Conservation (phyloP, 371 early-diverging fungal species). For the Mucor circinelloides region DNA sequence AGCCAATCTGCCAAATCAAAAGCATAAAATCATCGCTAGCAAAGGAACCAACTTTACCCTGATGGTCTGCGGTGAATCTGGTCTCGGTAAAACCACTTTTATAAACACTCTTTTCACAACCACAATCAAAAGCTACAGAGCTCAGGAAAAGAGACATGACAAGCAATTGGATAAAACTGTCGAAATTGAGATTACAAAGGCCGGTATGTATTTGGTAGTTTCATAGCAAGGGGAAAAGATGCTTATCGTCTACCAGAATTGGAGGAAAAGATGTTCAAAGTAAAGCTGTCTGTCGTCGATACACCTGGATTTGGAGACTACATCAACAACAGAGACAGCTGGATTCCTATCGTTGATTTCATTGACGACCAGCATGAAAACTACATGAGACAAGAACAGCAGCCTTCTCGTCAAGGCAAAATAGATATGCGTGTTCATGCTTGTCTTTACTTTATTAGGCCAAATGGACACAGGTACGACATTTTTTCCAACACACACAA, state of each 20-base stretch:
- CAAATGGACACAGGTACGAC: slow-evolving; percentile 66
- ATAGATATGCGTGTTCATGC: slow-evolving; percentile 80
- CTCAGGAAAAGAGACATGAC: slow-evolving; percentile 50
- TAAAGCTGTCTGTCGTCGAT: slow-evolving; percentile 89
- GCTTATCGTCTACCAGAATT: slow-evolving; percentile 64
- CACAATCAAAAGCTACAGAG: slow-evolving; percentile 66
- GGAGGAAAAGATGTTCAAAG: slow-evolving; percentile 95
- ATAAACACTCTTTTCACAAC: slow-evolving; percentile 85
- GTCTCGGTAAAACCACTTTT: slow-evolving; percentile 82
- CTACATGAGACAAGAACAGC: slow-evolving; percentile 74
- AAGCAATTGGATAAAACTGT: slow-evolving; percentile 71
- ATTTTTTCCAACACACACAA: slow-evolving; percentile 19
- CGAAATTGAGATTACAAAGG: slow-evolving; percentile 83
- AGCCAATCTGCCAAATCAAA: slow-evolving; percentile 97
- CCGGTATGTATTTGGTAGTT: slow-evolving; percentile 47
- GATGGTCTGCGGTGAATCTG: slow-evolving; percentile 88
- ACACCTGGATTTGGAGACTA: slow-evolving; percentile 95
- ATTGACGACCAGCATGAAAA: slow-evolving; percentile 94
- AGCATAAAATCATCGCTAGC: slow-evolving; percentile 92
- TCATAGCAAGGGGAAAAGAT: neutral
- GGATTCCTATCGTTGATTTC: slow-evolving; percentile 74
- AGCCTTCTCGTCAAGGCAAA: slow-evolving; percentile 53
- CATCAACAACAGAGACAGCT: slow-evolving; percentile 69
- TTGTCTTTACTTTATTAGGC: slow-evolving; percentile 86
- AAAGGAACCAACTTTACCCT: slow-evolving; percentile 92